Base-by-base conservation (phyloP, 2,329 filamentous ascomycete species). In the Ascochyta lentis region DNA sequence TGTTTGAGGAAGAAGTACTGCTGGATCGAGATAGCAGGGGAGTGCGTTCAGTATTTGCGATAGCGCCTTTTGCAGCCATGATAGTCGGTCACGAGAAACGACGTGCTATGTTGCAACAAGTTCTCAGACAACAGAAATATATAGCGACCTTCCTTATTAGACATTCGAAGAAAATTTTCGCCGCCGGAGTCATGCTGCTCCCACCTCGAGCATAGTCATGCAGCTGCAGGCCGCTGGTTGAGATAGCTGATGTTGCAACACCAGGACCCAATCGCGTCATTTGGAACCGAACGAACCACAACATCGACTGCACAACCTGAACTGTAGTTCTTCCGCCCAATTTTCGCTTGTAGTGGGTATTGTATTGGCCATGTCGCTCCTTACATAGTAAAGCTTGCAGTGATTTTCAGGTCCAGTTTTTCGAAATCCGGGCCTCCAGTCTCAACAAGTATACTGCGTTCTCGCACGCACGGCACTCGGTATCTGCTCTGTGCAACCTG, bases 381-480 rank as follows among this genome's bases (percentile, higher is more conserved):
- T 42, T 16, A 19, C 19, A 19, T 19, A 19, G 19, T 19, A 42
- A 19, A 47, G 35, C 27, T 29, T 47, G 26, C 41, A 22, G 23
- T 3, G 33, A 23, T 44, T 41, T 15, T 40, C 49, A 10, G 29
- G 7, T 19, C 49, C 49, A 19, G 43, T 42, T 52, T 43, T 22
- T 55, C 52, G 23, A 49, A 42, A 37, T 65, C 64, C 7, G 82
- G 81, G 0, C 85, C 85, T 67, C 88, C 85, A 3, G 81, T 80
- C 29, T 79, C 78, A 0, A 83, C 37, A 29, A 87, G 88, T 15
- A 19, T 15, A 19, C 12, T 40, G 16, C 19, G 19, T 19, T 19
- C 9, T 5, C 6, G 22, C 24, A 24, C 37, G 37, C 37, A 23
- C 9, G 12, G 12, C 37, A 12, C 37, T 23, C 37, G 19, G 10